These are phyloP conservation scores for Didymosphaeria variabile DNA, from an alignment of 2,329 filamentous ascomycete species.

Conservation along the genomic window DNA sequence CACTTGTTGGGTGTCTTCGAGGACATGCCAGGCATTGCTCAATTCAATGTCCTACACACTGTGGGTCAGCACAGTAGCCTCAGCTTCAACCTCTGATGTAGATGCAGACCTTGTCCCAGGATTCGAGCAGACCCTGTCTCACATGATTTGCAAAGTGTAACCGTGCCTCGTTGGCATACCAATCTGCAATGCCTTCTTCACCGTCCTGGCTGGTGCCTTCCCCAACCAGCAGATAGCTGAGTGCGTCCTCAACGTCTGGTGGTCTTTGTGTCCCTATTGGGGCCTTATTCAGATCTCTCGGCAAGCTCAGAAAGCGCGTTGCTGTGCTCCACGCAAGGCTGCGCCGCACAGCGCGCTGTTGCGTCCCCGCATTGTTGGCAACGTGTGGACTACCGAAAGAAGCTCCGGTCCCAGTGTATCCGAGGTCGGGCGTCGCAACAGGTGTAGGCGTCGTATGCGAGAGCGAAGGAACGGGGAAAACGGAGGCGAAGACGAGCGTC, in stretches of 20 bases:
- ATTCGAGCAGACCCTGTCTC: constrained; percentile 34
- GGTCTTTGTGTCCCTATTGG: constrained; percentile 28
- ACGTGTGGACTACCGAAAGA: constrained; percentile 52
- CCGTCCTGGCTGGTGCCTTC: constrained; percentile 42
- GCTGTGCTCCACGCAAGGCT: constrained; percentile 57
- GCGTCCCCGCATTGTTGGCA: constrained; percentile 40
- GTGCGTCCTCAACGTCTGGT: constrained; percentile 47
- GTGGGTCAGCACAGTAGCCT: constrained; percentile 14
- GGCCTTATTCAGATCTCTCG: constrained; percentile 34
- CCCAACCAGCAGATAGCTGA: constrained; percentile 46
- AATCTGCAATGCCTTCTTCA: constrained; percentile 50
- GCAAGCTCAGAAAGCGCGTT: constrained; percentile 54
- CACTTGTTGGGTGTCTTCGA: constrained; percentile 48
- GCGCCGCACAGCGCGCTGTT: constrained; percentile 47
- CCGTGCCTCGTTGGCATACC: constrained; percentile 56
- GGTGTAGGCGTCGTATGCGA: constrained; percentile 55
- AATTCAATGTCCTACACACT: constrained; percentile 31
- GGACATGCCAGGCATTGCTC: constrained; percentile 39
- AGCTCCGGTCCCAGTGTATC: constrained; percentile 48
- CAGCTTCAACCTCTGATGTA: no score
- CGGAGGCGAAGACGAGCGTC: constrained; percentile 53
- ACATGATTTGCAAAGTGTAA: constrained; percentile 52
- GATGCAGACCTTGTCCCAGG: constrained; percentile 48
- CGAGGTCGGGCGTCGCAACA: constrained; percentile 55
- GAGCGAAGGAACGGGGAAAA: constrained; percentile 55